Evolutionary conservation across 2,329 filamentous ascomycete species (phyloP), one percentile per base, ranked within the genome.

Genomic region (Fonsecaea pedrosoi): DNA sequence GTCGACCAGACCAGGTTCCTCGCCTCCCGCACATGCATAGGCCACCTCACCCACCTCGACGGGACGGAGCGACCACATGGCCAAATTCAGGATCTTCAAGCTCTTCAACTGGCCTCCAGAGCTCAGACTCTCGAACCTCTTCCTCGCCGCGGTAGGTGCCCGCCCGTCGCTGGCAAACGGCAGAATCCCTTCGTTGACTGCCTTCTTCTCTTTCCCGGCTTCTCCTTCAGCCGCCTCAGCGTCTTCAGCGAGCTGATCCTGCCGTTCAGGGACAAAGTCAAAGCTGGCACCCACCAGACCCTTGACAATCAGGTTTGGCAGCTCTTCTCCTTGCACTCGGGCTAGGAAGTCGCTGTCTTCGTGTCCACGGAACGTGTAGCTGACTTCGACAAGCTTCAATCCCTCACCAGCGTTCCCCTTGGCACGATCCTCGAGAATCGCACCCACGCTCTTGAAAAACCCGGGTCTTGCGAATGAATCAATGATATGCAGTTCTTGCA

Each of bases 401-500:
- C 75, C 76, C 70, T 53, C 60, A 10, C 40, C 34, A n/a, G 45
- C 58, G 34, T 61, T 40, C 5, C 25, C 21, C 3, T 50, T 55
- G 9, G 69, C 50, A 3, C 71, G 62, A 6, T 66, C 35, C 38
- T 71, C 66, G 42, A 73, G 62, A 2, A 76, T 73, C 2, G 70
- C 62, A 6, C 74, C 74, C 2, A 78, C 64, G 0, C 66, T 58
- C 3, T 72, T 65, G 71, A 81, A 81, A 72, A 83, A 82, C 12
- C 77, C 77, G 4, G 77, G 75, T 45, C 77, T 75, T 2, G 77
- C 77, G 66, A 84, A 83, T 13, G 81, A 79, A 69, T 84, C 82
- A 13, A 84, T 76, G n/a, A 84, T 70, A 71, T 83, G 82, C 58
- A 83, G 54, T 13, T 81, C 81, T 8, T 76, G 68, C 25, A 84